Evolutionary conservation across 2,329 filamentous ascomycete genomes (phyloP).

Genomic region (Aureobasidium namibiae): DNA sequence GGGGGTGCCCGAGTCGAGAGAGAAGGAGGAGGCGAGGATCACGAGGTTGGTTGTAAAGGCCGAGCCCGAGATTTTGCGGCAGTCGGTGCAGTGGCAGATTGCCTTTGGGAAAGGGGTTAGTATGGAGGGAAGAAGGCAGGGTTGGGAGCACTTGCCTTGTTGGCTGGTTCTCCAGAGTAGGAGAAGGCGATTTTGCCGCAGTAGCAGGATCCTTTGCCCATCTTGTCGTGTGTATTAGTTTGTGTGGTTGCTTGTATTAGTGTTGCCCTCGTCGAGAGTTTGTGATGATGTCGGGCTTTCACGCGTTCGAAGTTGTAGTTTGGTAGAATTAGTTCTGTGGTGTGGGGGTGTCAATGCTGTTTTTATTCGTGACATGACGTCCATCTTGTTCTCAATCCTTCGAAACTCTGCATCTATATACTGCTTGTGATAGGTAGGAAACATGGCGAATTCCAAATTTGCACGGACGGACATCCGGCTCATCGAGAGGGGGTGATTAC

Average conservation of each 20-base stretch:
- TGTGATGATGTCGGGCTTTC: no score
- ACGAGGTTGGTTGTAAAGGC: background rate
- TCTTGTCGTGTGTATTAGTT: background rate
- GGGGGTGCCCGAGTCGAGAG: background rate
- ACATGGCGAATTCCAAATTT: no score
- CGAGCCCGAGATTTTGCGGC: background rate
- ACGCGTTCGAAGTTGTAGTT: no score
- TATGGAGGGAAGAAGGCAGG: background rate
- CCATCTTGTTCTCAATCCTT: no score
- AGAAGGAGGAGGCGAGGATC: background rate
- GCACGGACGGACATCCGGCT: no score
- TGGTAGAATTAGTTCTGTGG: no score
- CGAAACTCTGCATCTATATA: no score
- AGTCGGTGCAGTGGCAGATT: slow-evolving; percentile 2
- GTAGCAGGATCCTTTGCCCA: slow-evolving; percentile 1
- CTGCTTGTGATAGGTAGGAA: no score
- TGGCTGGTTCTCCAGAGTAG: background rate
- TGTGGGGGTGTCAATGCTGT: no score
- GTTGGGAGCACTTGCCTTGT: background rate
- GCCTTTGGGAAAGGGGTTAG: background rate
- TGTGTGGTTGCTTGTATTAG: background rate
- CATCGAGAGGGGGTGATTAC: no score
- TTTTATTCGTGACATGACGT: no score
- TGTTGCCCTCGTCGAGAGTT: no score
- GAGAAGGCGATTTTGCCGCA: background rate